phyloP scores from a whole-genome alignment of 2,329 filamentous ascomycete species.

The Ceratocystis cubensis region DNA sequence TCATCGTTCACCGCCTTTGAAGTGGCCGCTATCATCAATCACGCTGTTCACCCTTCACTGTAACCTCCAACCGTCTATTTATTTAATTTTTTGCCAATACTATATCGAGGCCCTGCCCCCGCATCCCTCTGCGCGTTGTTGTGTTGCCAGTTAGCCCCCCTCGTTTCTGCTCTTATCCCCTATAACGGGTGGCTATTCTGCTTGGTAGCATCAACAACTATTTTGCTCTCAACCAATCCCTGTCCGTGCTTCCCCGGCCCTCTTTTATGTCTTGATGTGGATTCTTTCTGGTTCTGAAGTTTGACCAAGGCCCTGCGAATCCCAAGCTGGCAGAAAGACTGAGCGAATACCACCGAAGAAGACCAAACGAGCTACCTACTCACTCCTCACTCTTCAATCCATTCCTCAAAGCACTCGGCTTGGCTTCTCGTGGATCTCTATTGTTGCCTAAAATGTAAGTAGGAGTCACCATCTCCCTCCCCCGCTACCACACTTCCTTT shows the following conservation, averaged over 20 bases:
- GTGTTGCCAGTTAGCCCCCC: neutral
- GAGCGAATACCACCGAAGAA: neutral
- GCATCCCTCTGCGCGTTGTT: neutral
- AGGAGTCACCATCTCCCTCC: neutral
- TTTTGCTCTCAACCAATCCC: neutral
- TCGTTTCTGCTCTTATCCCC: neutral
- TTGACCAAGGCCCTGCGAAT: neutral
- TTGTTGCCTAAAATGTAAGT: neutral
- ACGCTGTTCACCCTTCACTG: too few species aligned
- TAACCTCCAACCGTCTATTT: neutral
- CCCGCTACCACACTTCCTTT: neutral
- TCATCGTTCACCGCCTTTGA: neutral
- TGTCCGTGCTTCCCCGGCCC: neutral
- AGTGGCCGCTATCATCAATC: too few species aligned
- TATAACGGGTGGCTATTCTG: neutral
- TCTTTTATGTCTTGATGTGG: neutral
- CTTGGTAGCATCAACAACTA: neutral
- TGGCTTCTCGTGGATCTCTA: neutral
- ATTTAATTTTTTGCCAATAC: neutral
- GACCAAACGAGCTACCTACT: neutral
- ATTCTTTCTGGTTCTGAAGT: neutral
- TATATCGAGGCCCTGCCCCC: neutral
- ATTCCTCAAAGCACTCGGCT: neutral
- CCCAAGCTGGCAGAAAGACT: neutral
- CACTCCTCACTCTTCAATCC: neutral